phyloP scores from a whole-genome alignment of 495 filamentous ascomycete species.

The Schizothecium vesticola region DNA sequence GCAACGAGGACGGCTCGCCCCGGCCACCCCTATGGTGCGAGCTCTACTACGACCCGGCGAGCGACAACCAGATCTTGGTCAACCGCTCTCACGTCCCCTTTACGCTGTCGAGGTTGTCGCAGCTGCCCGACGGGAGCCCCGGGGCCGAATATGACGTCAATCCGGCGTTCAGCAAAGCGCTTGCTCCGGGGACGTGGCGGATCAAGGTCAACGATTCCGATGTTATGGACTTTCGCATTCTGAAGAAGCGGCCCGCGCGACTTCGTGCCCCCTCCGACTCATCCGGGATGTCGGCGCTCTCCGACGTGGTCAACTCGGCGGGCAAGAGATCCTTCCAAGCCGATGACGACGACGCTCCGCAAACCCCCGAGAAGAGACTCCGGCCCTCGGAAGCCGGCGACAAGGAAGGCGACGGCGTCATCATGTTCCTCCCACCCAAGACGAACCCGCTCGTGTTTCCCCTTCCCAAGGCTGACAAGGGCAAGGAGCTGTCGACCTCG shows the following conservation, averaged over 20 bases:
- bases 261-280: slow-evolving; percentile 24
- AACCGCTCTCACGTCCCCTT: slow-evolving; percentile 44
- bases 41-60: slow-evolving; percentile 46
- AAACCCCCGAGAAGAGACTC: slow-evolving; percentile 31
- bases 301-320: slow-evolving; percentile 31
- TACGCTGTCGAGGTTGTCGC: slow-evolving; percentile 34
- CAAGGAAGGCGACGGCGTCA: slow-evolving; percentile 38
- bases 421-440: slow-evolving; percentile 42
- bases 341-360: slow-evolving; percentile 27
- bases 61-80: slow-evolving; percentile 44
- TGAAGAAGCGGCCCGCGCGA: slow-evolving; percentile 39
- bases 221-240: slow-evolving; percentile 45
- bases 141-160: slow-evolving; percentile 36
- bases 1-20: slow-evolving; percentile 21
- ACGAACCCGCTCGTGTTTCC: slow-evolving; percentile 40
- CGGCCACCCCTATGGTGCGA: slow-evolving; percentile 43
- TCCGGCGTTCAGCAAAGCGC: slow-evolving; percentile 34
- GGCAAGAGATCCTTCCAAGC: slow-evolving; percentile 40
- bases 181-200: slow-evolving; percentile 45
- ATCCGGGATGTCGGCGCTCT: slow-evolving; percentile 10
- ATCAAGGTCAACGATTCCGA: slow-evolving; percentile 39
- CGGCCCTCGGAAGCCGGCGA: slow-evolving; percentile 27
- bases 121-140: slow-evolving; percentile 21
- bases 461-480: slow-evolving; percentile 33
- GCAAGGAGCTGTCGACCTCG: slow-evolving; percentile 38